Base-by-base conservation (phyloP, 768 basidiomycete species). In the Boletellus ananas region DNA sequence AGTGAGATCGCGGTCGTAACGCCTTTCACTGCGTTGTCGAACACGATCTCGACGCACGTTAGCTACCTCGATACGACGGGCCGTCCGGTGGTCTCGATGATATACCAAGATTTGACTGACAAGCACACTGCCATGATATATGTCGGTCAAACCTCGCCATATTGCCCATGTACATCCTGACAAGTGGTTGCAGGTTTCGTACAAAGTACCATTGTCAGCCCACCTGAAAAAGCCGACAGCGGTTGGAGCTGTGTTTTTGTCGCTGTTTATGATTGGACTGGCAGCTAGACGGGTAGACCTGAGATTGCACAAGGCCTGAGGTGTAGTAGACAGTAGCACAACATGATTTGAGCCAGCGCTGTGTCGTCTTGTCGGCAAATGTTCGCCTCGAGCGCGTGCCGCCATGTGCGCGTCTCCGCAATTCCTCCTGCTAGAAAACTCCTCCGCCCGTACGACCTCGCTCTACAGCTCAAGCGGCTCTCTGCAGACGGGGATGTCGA, bases 61-160 rank as follows among this genome's bases (percentile, higher is more conserved):
- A 90, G 90, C 5, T 98, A 95, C 71, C 83, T 99, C 25, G 96
- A 99, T 67, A 91, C 94, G 34, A 78, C 75, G 36, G 96, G 96
- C 27, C 85, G 94, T 23, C 94, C 94, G 9, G 77, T 78, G 6
- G 70, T 97, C 50, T 80, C 79, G 6, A 75, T 98, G 57, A 67
- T 74, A 47, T 95, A 93, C 71, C 72, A 79, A 46, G 70, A 85
- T 49, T 72, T 92, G 52, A 93, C 91, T 0, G 80, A 88, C 62
- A 84, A 78, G 57, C 94, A 98, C 64, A 78, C 79, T 13, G 83
- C 83, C 50, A 74, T 77, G 54, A 86, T 99, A 60, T 89, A 89
- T 65, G 94, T 97, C 62, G 61, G 93, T 78, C 14, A 40, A 25
- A 25, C n/a, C 21, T 21, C 37, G 42, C 39, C 41, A 36, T 47